Evolutionary conservation across 2,329 filamentous ascomycete genomes (phyloP), one percentile per base, ranked within the genome.

Genomic region (Penicillium concentricum): DNA sequence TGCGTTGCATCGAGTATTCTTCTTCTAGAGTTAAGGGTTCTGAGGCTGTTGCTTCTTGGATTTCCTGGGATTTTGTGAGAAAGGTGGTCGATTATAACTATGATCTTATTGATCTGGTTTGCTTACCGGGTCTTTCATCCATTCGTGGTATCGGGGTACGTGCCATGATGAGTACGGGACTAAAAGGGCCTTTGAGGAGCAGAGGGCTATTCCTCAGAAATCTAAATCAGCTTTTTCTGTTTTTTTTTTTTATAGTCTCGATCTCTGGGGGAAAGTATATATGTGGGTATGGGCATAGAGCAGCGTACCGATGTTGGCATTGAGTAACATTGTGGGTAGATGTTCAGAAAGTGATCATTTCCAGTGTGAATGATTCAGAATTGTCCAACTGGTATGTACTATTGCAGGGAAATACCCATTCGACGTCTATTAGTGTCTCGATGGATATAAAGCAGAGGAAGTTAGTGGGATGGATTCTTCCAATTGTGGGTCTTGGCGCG

Each of bases 1-100:
- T 91, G n/a, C 78, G 77, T 74, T 97, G 93, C 87, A 97, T 97
- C 48, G 85, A 84, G 74, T 94, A 91, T 79, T 97, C 93, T 70
- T 96, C 88, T 0, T 85, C 80, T 0, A 97, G 79, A 0, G 84
- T 87, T 49, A 97, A 82, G 0, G 88, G 90, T 61, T 97, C 92
- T 0, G 92, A 97, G 1, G 93, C 92, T 0, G 93, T 97, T 52
- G 89, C 88, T 74, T 86, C 81, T 77, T 89, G 92, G 38, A 97
- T 89, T 45, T 86, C 83, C 86, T 64, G 32, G 7, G 0, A 15
- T 1, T 0, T 5, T 13, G 20, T 46, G 20, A 49, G 37, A 38
- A 35, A 28, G 9, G 0, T 32, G 1, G 24, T 32, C 1, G 5
- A 15, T 42, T n/a, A 32, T 34, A 30, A 16, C 24, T 37, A 51